Evolutionary conservation across 345 rosid species (phyloP).

Genomic region (Pelargonium nanum): DNA sequence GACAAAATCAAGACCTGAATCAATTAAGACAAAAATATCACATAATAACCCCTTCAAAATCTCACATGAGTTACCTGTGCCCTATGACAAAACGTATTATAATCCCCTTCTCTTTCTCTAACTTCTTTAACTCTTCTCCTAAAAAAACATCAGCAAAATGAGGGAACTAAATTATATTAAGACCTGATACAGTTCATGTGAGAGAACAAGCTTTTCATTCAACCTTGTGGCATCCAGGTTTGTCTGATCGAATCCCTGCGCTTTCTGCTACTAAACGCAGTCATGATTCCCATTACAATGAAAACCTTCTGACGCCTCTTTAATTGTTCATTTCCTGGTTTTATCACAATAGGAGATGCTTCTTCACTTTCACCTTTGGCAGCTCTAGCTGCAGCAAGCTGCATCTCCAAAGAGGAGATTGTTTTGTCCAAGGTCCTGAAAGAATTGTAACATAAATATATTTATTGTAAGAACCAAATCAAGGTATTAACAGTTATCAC

Average conservation of each 20-base stretch:
- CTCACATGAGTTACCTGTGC: slow-evolving; percentile 32
- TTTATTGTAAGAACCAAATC: background rate
- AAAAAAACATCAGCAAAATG: slow-evolving; percentile 18
- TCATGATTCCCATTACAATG: slow-evolving; percentile 74
- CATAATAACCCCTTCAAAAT: background rate
- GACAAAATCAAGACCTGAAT: background rate
- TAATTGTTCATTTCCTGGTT: slow-evolving; percentile 31
- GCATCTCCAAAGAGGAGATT: slow-evolving; percentile 66
- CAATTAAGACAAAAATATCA: background rate
- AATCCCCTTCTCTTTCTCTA: slow-evolving; percentile 65
- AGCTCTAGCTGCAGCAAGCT: slow-evolving; percentile 71
- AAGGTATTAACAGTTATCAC: too few relatives aligned
- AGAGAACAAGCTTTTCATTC: slow-evolving; percentile 2
- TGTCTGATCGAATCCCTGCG: slow-evolving; percentile 70
- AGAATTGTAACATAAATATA: slow-evolving; percentile 7
- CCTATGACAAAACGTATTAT: slow-evolving; percentile 55
- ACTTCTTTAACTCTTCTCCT: slow-evolving; percentile 51
- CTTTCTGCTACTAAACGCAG: slow-evolving; percentile 77
- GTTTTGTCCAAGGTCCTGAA: slow-evolving; percentile 64
- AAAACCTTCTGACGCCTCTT: slow-evolving; percentile 52
- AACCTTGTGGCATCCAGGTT: slow-evolving; percentile 72
- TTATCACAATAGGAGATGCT: slow-evolving; percentile 25
- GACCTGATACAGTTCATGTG: background rate
- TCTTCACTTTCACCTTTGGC: slow-evolving; percentile 31
- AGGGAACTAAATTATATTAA: slow-evolving; percentile 3